Base-by-base conservation (phyloP, 1,139 yeast species). In the Zhuliangozyma blackwelliae region DNA sequence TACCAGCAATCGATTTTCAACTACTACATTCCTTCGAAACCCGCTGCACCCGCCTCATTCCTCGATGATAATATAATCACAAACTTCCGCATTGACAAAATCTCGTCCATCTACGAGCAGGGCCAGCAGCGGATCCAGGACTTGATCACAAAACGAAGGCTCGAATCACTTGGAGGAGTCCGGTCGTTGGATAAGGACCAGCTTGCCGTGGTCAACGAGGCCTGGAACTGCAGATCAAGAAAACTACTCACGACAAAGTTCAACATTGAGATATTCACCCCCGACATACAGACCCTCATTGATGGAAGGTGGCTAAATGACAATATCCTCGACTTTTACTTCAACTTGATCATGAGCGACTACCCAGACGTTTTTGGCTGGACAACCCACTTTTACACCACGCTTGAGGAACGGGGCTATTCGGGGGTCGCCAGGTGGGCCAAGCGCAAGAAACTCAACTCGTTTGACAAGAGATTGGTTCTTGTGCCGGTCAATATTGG, bases 231-330 rank as follows among this genome's bases (percentile, higher is more conserved):
- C 11, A 5, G 22, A 7, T 7, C 5, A 7, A 21, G 22, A 21
- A 32, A 40, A 16, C 43, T 52, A 9, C 48, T 65, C 3, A 53
- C 56, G 8, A 54, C 63, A 2, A 55, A 57, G 5, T 69, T 55
- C 44, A 61, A 59, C 29, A 67, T 92, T 26, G 94, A 84, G 39
- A 74, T 92, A 7, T 64, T 68, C 5, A 74, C 75, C 0, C 62
- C 76, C 32, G 98, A 92, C 55, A 57, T 92, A 37, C 68, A 72
- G 36, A 89, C 97, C 0, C 64, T 92, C 27, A 63, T 72, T 7
- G 87, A 82, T 39, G 72, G 83, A 1, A 64, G 71, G 33, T 92
- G 99, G 99, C 72, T 92, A 29, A 92, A 92, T 55, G 98, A 94
- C 58, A 87, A 83, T 37, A 72, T 92, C 3, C 89, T 92, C 40